Conservation (phyloP, 352 stramenopile species). For the Phytophthora macrochlamydospora region DNA sequence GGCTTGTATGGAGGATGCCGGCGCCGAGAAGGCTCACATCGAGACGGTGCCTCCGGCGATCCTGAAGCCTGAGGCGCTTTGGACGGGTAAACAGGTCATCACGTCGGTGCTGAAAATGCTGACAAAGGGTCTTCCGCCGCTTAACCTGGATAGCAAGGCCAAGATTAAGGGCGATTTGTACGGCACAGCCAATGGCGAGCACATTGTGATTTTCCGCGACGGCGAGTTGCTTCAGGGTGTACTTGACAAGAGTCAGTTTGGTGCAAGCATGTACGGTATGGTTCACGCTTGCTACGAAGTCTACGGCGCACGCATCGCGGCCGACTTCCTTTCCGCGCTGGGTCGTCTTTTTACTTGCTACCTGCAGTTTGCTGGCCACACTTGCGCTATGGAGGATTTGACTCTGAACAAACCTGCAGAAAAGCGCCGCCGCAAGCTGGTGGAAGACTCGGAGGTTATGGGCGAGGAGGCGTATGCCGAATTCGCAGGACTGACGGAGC, state of each 20-base stretch:
- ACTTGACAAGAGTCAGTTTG: slow-evolving; percentile 99
- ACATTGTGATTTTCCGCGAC: slow-evolving; percentile 96
- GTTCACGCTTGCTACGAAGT: slow-evolving; percentile 97
- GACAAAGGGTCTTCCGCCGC: slow-evolving; percentile 87
- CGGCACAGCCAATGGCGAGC: slow-evolving; percentile 94
- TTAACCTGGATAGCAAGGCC: slow-evolving; percentile 95
- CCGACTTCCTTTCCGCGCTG: slow-evolving; percentile 82
- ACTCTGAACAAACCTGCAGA: slow-evolving; percentile 95
- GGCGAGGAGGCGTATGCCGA: slow-evolving; percentile 88
- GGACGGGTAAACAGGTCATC: slow-evolving; percentile 99
- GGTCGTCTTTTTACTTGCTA: slow-evolving; percentile 97
- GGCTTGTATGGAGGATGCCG: slow-evolving; percentile 94
- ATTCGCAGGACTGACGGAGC: slow-evolving; percentile 76
- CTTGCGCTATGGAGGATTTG: slow-evolving; percentile 99
- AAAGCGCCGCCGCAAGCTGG: slow-evolving; percentile 88
- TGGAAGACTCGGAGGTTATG: slow-evolving; percentile 81
- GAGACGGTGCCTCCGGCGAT: slow-evolving; percentile 97
- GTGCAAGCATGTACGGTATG: slow-evolving; percentile 97
- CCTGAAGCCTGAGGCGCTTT: slow-evolving; percentile 96
- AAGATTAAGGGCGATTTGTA: slow-evolving; percentile 97
- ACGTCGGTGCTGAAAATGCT: slow-evolving; percentile 97
- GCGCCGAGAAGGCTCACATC: slow-evolving; percentile 89
- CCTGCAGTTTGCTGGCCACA: slow-evolving; percentile 98
- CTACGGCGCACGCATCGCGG: slow-evolving; percentile 84
- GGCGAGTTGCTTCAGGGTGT: slow-evolving; percentile 97